Base-by-base conservation (phyloP, 257 asterid genomes). In the Ophiorrhiza pumila region DNA sequence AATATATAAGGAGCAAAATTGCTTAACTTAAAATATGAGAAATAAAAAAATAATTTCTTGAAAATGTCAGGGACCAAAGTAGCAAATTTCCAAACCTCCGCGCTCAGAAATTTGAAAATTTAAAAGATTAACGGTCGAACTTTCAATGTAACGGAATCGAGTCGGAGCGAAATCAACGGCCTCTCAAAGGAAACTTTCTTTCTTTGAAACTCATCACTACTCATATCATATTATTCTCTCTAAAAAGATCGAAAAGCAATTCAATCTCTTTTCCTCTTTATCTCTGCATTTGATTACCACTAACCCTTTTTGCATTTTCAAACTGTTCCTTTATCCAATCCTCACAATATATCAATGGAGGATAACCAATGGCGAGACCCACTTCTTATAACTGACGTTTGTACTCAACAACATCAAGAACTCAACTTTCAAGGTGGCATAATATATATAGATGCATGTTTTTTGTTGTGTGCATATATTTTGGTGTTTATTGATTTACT, bases 361-460 rank as follows among this genome's bases (percentile, higher is more conserved):
- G 88, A 80, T 69, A 56, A 76, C 81, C 84, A 82, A 60, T 84
- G 90, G 92, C 79, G 80, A 69, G 92, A 87, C 85, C 95, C 95
- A 74, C 89, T 91, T 84, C 92, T 85, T 75, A 76, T 88, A 74
- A 88, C 97, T 23, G 96, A 88, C 65, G 93, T 72, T 84, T 84
- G 87, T 72, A 74, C 77, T 61, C 91, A 82, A 60, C 82, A 76
- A 70, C 75, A 70, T 31, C 86, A 76, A 65, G 74, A 74, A n/a
- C 67, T 41, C 34, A 71, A 61, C 65, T 64, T 77, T 68, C 79
- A 73, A 82, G 68, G 76, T 60, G 84, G 60, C 46, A 57, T 63
- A 27, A 90, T 90, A 80, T 73, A 85, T 32, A 50, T 73, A 56
- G 6, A 45, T 62, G 11, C 4, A 17, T 13, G 6, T 46, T 42